Evolutionary conservation across 176 grass and related monocot genomes (phyloP), one percentile per base, ranked within the genome.

Genomic region (Ananas comosus): DNA sequence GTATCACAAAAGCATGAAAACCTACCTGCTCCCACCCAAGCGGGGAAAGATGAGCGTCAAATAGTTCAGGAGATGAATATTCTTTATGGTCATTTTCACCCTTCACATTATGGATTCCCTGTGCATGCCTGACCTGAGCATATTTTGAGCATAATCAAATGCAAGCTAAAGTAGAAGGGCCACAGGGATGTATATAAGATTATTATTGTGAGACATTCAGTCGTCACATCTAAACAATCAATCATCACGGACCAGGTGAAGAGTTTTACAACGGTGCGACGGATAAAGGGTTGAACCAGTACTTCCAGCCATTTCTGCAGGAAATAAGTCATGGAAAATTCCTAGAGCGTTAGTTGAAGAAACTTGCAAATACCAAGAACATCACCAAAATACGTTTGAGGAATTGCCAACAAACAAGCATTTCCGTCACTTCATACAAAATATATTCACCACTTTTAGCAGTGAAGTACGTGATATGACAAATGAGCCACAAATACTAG

Each of bases 111-210:
- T 97, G 93, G 63, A 92, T 67, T 27, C 93, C 93, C 73, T 97
- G 93, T 25, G 89, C 93, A 74, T 97, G 93, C 80, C 94, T 99
- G 53, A 99, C 83, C 94, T 99, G 73, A 67, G 70, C 12, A 1
- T 10, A 33, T 56, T 14, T 13, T 6, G 13, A 17, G 8, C 13
- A 17, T 17, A 57, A 57, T 16, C 4, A 57, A 57, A 61, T 61
- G 56, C 52, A 61, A 23, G 22, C 22, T 23, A 23, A 16, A 16
- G 13, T 57, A 16, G n/a, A 59, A 18, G n/a, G 10, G 66, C 23
- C 11, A 14, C 50, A 10, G 10, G 10, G 24, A 48, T 3, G 28
- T 50, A 17, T n/a, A 12, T 74, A 12, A 59, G 9, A 1, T 0
- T 4, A n/a, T 73, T 22, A 53, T 42, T 1, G 27, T 47, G 2